Conservation (phyloP, 768 basidiomycete species). For the Podaxis sp. region DNA sequence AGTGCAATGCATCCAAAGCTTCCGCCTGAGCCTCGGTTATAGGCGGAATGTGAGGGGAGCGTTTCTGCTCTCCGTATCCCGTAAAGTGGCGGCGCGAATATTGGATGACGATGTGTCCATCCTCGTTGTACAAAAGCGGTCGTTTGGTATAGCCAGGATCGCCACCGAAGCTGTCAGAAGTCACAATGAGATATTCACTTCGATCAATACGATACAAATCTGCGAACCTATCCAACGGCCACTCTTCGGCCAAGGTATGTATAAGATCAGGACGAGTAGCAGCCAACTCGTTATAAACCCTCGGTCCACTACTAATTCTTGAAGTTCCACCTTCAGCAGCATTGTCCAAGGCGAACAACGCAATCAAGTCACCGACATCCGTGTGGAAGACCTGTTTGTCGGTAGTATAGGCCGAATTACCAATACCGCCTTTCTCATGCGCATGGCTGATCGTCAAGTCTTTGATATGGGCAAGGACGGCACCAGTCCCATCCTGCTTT, state of each 20-base stretch:
- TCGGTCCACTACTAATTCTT: conserved; percentile 37
- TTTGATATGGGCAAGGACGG: conserved; percentile 43
- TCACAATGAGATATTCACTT: not conserved
- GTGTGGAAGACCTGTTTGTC: conserved; percentile 49
- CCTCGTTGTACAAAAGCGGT: conserved; percentile 36
- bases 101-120: conserved; percentile 37
- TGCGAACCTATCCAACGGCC: conserved; percentile 36
- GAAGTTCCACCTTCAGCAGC: conserved; percentile 42
- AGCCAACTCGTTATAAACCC: conserved; percentile 44
- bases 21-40: conserved; percentile 48
- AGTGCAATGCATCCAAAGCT: conserved; percentile 41
- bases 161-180: conserved; percentile 31
- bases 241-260: conserved; percentile 34
- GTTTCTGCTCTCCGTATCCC: conserved; percentile 31
- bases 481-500: conserved; percentile 38
- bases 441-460: conserved; percentile 40
- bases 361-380: conserved; percentile 42
- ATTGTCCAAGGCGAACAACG: conserved; percentile 35
- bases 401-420: conserved; percentile 42
- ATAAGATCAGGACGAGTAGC: conserved; percentile 41
- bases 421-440: conserved; percentile 35
- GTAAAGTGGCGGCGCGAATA: conserved; percentile 44
- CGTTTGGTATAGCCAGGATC: conserved; percentile 30
- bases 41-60: conserved; percentile 36
- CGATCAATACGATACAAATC: not conserved